A percentile compares a stretch with the other conserved stretches of the same genome.
phyloP scores from a whole-genome alignment of 179 eudicot species.

The Camellia oleifera region DNA sequence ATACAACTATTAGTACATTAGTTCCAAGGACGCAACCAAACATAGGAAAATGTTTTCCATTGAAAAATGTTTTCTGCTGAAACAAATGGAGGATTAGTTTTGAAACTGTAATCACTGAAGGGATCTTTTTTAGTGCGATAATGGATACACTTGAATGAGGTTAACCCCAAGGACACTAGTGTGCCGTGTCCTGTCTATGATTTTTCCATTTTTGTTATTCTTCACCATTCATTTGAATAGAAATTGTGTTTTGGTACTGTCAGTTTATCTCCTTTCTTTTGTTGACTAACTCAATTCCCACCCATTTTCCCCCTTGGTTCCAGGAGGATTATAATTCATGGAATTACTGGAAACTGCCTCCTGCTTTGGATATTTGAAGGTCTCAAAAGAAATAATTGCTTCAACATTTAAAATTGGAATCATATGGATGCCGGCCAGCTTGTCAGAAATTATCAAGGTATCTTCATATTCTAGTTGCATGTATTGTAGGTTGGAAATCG shows the following conservation, averaged over 20 bases:
- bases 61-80: too few relatives aligned
- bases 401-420: constrained; percentile 8
- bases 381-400: constrained; percentile 2
- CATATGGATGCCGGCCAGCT: constrained; percentile 9
- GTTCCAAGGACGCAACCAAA: too few relatives aligned
- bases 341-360: constrained; percentile 92
- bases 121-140: background rate
- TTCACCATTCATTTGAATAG: background rate
- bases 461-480: background rate
- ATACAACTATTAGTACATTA: too few relatives aligned
- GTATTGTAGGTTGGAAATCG: background rate
- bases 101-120: background rate
- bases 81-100: background rate
- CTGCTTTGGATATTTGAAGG: constrained; percentile 30
- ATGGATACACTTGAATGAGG: background rate
- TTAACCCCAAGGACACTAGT: background rate
- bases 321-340: constrained; percentile 92
- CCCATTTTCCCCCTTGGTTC: constrained; percentile 7
- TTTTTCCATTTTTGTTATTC: background rate
- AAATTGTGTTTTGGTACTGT: background rate
- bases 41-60: too few relatives aligned
- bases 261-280: background rate
- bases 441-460: constrained; percentile 20
- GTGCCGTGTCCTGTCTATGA: background rate
- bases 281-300: constrained; percentile 9